Evolutionary conservation across 1,139 yeast species (phyloP).

Genomic region (Yamadazyma sp.): DNA sequence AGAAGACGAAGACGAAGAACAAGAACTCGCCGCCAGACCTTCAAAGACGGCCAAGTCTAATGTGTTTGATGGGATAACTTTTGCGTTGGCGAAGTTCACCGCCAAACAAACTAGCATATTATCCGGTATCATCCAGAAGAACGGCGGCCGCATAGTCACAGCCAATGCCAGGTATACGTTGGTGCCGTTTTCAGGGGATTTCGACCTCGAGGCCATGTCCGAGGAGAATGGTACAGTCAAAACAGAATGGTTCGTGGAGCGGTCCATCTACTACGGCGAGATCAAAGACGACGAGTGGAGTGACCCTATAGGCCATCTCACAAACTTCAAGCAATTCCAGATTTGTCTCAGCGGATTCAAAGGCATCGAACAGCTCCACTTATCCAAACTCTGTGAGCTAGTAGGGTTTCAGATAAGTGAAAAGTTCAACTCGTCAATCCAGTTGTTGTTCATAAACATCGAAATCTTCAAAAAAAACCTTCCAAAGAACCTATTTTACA

Average conservation of each 20-base stretch:
- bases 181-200: slow-evolving; percentile 13
- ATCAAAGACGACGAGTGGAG: slow-evolving; percentile 73
- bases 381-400: slow-evolving; percentile 59
- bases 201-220: neutral
- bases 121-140: slow-evolving; percentile 35
- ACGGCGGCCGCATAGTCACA: slow-evolving; percentile 39
- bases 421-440: slow-evolving; percentile 55
- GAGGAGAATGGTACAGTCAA: slow-evolving; percentile 22
- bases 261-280: slow-evolving; percentile 64
- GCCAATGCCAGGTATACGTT: slow-evolving; percentile 9
- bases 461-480: slow-evolving; percentile 39
- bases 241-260: slow-evolving; percentile 87
- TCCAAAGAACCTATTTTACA: slow-evolving; percentile 25
- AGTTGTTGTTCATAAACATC: slow-evolving; percentile 63
- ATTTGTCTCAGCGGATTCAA: slow-evolving; percentile 78
- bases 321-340: slow-evolving; percentile 28
- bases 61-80: slow-evolving; percentile 11
- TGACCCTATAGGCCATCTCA: slow-evolving; percentile 46
- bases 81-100: slow-evolving; percentile 10
- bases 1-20: neutral
- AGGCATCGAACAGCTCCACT: slow-evolving; percentile 79
- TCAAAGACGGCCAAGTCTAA: too few species aligned
- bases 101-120: slow-evolving; percentile 10
- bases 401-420: slow-evolving; percentile 53
- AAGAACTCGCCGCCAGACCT: too few species aligned